Conservation (phyloP, 2,329 filamentous ascomycete species). For the Nothopassalora personata region DNA sequence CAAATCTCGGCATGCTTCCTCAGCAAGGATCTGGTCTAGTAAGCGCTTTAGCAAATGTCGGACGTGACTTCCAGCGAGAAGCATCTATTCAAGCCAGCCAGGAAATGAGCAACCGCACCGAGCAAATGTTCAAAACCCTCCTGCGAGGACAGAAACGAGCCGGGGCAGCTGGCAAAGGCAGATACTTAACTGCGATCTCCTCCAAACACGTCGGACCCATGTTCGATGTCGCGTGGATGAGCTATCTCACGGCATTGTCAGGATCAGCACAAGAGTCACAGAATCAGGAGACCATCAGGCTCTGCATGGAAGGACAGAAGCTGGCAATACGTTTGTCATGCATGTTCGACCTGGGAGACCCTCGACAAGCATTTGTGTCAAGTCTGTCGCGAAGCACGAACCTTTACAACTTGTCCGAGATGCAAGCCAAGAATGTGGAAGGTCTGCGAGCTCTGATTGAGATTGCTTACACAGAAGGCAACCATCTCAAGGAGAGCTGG, state of each 20-base stretch:
- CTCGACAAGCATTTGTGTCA: constrained; percentile 88
- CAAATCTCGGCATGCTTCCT: constrained; percentile 62
- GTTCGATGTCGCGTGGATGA: constrained; percentile 99
- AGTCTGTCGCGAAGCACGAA: constrained; percentile 92
- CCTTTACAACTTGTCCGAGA: constrained; percentile 89
- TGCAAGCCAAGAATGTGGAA: constrained; percentile 93
- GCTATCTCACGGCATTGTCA: constrained; percentile 89
- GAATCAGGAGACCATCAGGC: constrained; percentile 82
- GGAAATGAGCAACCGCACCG: constrained; percentile 76
- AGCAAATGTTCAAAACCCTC: constrained; percentile 87
- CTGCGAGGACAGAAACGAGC: constrained; percentile 84
- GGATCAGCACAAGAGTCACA: constrained; percentile 90
- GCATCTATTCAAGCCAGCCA: constrained; percentile 93
- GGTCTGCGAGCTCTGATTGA: constrained; percentile 88
- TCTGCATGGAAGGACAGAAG: constrained; percentile 94
- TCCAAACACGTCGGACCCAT: constrained; percentile 94
- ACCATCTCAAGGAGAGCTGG: constrained; percentile 84
- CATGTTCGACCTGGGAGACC: constrained; percentile 87
- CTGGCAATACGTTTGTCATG: constrained; percentile 90
- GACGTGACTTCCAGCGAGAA: constrained; percentile 84
- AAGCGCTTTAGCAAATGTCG: constrained; percentile 78
- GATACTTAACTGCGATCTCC: constrained; percentile 86
- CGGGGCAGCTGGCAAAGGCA: constrained; percentile 54
- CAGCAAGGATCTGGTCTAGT: constrained; percentile 44
- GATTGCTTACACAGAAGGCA: constrained; percentile 86